Evolutionary conservation across 345 rosid species (phyloP).

Genomic region (Pugionium dolabratum): DNA sequence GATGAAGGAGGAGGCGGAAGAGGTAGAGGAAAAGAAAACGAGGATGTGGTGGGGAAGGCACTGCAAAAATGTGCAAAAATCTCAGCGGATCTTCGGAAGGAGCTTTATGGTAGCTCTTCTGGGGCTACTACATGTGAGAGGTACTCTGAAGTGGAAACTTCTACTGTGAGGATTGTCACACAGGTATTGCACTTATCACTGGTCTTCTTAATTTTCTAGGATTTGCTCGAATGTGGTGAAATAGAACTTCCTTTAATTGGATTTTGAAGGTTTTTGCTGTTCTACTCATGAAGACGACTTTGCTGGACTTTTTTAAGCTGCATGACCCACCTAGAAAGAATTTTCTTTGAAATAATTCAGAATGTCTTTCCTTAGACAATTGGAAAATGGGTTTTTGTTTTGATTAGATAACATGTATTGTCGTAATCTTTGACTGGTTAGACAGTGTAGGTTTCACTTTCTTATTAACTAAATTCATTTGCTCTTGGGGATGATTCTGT

Average conservation of each 20-base stretch:
- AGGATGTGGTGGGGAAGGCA: constrained; percentile 86
- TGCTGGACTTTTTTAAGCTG: no score
- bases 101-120: constrained; percentile 70
- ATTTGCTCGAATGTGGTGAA: not conserved
- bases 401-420: no score
- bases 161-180: constrained; percentile 78
- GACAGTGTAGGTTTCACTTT: no score
- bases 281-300: not conserved
- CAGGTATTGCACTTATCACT: constrained; percentile 49
- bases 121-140: constrained; percentile 56
- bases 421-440: no score
- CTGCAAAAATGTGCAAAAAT: constrained; percentile 82
- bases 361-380: no score
- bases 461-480: no score
- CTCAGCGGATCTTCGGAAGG: constrained; percentile 70
- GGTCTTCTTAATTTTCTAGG: not conserved
- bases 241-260: not conserved
- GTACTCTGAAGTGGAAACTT: constrained; percentile 80
- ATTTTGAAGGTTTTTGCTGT: constrained; percentile 12
- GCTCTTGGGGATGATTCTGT: no score
- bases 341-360: no score
- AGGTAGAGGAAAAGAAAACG: constrained; percentile 46
- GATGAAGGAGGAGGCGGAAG: constrained; percentile 38
- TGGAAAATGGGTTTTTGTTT: no score
- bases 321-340: no score